These are phyloP conservation scores for Mastigamoeba balamuthi DNA, from an alignment of 78 protist species.

Conservation along the genomic window DNA sequence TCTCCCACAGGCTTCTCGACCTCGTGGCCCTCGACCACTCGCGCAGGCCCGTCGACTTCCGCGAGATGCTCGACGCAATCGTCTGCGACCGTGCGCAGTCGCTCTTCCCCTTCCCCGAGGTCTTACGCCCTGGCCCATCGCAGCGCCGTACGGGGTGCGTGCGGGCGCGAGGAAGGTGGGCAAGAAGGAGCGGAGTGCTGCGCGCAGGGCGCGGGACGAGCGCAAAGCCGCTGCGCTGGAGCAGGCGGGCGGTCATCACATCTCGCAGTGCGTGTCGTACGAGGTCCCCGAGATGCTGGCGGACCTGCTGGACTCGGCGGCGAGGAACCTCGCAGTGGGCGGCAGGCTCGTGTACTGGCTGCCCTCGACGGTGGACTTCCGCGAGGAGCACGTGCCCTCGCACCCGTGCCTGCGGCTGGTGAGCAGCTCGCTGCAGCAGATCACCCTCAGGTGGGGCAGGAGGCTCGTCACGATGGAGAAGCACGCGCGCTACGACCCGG, in stretches of 20 bases:
- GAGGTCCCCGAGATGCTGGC: conserved; percentile 45
- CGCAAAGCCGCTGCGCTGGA: neutral
- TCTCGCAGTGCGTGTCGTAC: conserved; percentile 26
- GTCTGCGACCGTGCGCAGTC: conserved; percentile 35
- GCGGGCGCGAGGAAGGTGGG: conserved; percentile 63
- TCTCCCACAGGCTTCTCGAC: conserved; percentile 6
- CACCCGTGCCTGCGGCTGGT: conserved; percentile 46
- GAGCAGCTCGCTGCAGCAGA: conserved; percentile 11
- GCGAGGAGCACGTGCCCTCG: conserved; percentile 31
- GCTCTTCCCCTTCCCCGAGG: neutral
- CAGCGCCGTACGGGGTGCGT: conserved; percentile 67
- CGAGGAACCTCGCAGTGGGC: conserved; percentile 33
- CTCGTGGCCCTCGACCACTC: conserved; percentile 21
- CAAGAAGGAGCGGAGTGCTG: neutral
- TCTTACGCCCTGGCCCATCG: neutral
- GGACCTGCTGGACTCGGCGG: conserved; percentile 54
- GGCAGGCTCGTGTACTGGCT: conserved; percentile 76
- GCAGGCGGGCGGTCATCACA: neutral
- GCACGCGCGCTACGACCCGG: neutral
- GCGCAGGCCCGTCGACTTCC: conserved; percentile 5
- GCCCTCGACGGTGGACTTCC: conserved; percentile 56
- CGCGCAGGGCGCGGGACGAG: too few species aligned
- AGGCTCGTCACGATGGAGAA: conserved; percentile 55
- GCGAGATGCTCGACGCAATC: conserved; percentile 35
- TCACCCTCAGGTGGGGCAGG: conserved; percentile 49